phyloP scores from a whole-genome alignment of 257 asterid genomes.

The Solanum medicagineum region DNA sequence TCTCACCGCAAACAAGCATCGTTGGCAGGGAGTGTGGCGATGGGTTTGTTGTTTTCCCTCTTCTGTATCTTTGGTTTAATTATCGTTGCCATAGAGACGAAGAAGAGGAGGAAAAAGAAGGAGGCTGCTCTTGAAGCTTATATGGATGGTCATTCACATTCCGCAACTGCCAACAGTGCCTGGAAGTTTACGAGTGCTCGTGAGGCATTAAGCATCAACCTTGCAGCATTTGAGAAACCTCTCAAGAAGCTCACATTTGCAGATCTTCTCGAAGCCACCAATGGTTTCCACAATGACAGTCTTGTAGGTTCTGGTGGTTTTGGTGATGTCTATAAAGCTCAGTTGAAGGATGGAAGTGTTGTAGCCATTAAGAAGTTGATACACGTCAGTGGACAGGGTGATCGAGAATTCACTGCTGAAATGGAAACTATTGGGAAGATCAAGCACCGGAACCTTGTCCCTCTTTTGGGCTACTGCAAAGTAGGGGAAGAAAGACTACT shows the following conservation, averaged over 20 bases:
- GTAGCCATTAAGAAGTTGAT: slow-evolving; percentile 88
- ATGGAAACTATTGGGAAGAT: slow-evolving; percentile 96
- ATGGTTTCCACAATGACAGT: slow-evolving; percentile 61
- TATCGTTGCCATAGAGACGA: slow-evolving; percentile 52
- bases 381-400: slow-evolving; percentile 86
- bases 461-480: slow-evolving; percentile 75
- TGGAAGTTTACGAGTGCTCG: slow-evolving; percentile 64
- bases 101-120: slow-evolving; percentile 64
- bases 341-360: slow-evolving; percentile 66
- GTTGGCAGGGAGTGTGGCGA: slow-evolving; percentile 77
- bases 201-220: slow-evolving; percentile 68
- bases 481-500: slow-evolving; percentile 80
- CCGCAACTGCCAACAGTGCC: slow-evolving; percentile 46
- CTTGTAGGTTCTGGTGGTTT: slow-evolving; percentile 90
- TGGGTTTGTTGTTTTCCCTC: slow-evolving; percentile 69
- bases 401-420: slow-evolving; percentile 84
- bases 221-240: slow-evolving; percentile 78
- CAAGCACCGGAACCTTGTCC: slow-evolving; percentile 81
- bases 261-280: slow-evolving; percentile 82
- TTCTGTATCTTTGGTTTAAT: slow-evolving; percentile 74
- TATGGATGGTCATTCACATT: slow-evolving; percentile 56
- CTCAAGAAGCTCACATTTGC: slow-evolving; percentile 79
- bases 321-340: slow-evolving; percentile 87
- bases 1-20: slow-evolving; percentile 57
- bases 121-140: slow-evolving; percentile 74